A percentile compares a stretch with the other conserved stretches of the same genome.
phyloP scores from a whole-genome alignment of 2,329 filamentous ascomycete species.

The Cadophora sp. region DNA sequence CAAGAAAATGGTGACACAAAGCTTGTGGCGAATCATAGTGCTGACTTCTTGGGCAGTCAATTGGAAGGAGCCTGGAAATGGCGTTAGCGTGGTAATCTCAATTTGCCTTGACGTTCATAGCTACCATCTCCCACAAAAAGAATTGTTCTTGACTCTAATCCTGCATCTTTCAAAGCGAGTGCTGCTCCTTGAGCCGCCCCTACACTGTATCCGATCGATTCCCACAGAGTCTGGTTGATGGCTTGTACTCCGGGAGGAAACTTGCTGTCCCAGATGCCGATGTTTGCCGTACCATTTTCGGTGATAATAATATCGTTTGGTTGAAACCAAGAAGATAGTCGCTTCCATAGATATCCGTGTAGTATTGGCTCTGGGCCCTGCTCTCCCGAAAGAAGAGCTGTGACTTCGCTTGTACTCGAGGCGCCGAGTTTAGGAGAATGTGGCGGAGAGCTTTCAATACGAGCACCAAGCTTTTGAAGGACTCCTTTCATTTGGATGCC shows the following conservation, averaged over 20 bases:
- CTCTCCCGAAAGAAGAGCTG: conserved; percentile 52
- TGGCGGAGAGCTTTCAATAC: conserved; percentile 5
- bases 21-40: conserved; percentile 76
- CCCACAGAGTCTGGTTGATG: conserved; percentile 77
- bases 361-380: conserved; percentile 52
- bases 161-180: conserved; percentile 71
- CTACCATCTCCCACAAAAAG: conserved; percentile 65
- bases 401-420: conserved; percentile 52
- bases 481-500: conserved; percentile 79
- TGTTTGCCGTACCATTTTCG: conserved; percentile 85
- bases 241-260: conserved; percentile 77
- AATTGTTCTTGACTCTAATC: conserved; percentile 67
- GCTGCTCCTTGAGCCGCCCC: conserved; percentile 70
- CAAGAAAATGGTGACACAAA: conserved; percentile 81
- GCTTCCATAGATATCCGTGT: conserved; percentile 77
- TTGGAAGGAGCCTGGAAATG: conserved; percentile 59
- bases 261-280: conserved; percentile 81
- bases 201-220: conserved; percentile 67
- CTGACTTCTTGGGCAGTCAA: conserved; percentile 81
- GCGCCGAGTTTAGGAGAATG: conserved; percentile 59
- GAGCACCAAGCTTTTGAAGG: conserved; percentile 62
- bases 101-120: too few relatives aligned
- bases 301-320: conserved; percentile 79
- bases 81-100: background rate
- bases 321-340: conserved; percentile 72